These are phyloP conservation scores for Raphanus hybrid DNA, from an alignment of 441 rosid species.

Conservation along the genomic window DNA sequence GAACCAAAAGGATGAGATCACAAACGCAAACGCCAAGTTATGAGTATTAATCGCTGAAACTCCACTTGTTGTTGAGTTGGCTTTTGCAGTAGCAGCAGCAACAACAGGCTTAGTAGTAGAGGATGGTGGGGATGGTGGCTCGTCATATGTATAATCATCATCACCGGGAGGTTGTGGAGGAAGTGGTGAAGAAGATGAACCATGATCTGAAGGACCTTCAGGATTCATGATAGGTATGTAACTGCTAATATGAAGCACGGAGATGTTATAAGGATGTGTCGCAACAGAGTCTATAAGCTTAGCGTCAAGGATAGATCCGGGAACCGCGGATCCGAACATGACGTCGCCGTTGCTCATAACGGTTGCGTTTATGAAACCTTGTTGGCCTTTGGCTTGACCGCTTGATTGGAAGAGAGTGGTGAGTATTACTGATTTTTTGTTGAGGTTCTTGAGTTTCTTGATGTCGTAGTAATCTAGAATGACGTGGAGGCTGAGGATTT, in stretches of 20 bases:
- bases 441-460: constrained; percentile 28
- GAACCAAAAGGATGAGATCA: constrained; percentile 26
- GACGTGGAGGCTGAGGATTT: constrained; percentile 35
- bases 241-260: constrained; percentile 37
- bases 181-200: not conserved
- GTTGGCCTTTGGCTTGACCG: constrained; percentile 35
- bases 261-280: constrained; percentile 28
- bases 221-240: constrained; percentile 27
- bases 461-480: constrained; percentile 33
- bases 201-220: not conserved
- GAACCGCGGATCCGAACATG: not conserved
- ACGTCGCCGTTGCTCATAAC: constrained; percentile 26
- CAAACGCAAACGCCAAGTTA: constrained; percentile 4
- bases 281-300: constrained; percentile 19
- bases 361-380: constrained; percentile 38
- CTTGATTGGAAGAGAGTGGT: constrained; percentile 36
- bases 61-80: constrained; percentile 4
- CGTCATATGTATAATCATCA: not conserved
- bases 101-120: constrained; percentile 3
- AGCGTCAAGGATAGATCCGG: constrained; percentile 19
- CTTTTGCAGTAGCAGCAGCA: not conserved
- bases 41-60: constrained; percentile 7
- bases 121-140: constrained; percentile 22
- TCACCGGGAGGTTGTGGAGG: no score
- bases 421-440: constrained; percentile 11